A percentile compares a stretch with the other conserved stretches of the same genome.
Evolutionary conservation across 2,329 filamentous ascomycete species (phyloP).

Genomic region (Epichloe elymi): DNA sequence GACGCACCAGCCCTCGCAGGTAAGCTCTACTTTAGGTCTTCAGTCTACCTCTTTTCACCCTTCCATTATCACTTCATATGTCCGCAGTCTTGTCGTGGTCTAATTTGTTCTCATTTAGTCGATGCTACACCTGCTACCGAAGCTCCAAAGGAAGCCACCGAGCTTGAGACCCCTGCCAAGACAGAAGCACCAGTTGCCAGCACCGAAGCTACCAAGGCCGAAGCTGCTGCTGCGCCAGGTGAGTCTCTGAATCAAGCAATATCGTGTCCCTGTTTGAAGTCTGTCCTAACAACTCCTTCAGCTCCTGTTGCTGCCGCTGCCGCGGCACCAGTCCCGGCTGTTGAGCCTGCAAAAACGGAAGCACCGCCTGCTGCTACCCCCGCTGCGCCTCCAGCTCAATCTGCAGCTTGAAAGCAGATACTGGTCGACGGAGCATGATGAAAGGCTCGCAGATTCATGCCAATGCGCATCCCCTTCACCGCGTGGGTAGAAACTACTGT

Average conservation of each 20-base stretch:
- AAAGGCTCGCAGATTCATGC: neutral
- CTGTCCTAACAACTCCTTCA: neutral
- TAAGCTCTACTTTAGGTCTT: conserved; percentile 10
- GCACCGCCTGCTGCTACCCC: conserved; percentile 12
- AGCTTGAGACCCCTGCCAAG: neutral
- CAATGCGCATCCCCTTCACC: neutral
- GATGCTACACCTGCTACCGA: conserved; percentile 12
- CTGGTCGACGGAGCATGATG: neutral
- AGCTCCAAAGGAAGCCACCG: conserved; percentile 1
- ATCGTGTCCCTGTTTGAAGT: too few relatives aligned
- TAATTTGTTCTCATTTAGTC: conserved; percentile 6
- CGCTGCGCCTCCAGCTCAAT: neutral
- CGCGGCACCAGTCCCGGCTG: conserved; percentile 1
- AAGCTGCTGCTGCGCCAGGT: conserved; percentile 2
- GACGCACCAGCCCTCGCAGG: conserved; percentile 18
- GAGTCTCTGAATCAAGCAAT: neutral
- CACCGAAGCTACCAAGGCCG: conserved; percentile 1
- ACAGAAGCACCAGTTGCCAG: neutral
- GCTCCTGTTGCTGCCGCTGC: conserved; percentile 4
- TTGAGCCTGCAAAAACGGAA: conserved; percentile 15
- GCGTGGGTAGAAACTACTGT: neutral
- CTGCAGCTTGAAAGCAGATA: neutral
- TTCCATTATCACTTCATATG: neutral
- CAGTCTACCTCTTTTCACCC: too few relatives aligned
- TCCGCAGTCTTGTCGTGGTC: neutral